Base-by-base conservation (phyloP, 2,329 filamentous ascomycete species). In the Botrytis aclada region DNA sequence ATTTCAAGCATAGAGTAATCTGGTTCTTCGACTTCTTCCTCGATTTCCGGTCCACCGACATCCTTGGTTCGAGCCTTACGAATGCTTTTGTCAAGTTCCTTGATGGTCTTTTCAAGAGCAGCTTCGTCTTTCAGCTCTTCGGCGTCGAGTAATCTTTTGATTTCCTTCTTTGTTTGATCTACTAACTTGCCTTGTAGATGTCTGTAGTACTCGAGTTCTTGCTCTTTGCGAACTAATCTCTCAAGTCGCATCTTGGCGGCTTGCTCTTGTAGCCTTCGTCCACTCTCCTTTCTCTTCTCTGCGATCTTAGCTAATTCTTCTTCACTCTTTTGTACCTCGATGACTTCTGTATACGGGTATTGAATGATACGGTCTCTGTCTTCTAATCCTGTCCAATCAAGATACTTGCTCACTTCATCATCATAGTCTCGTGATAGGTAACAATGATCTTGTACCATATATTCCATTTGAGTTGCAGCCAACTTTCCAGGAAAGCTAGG, bases 191-290 rank as follows among this genome's bases (percentile, higher is more conserved):
- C 82, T 79, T 97, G 94, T 6, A 99, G 84, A 74, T 94, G 89
- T 80, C 94, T 94, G 85, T 95, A 98, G 82, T 97, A 98, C 77
- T 97, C 95, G 1, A 98, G 84, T 81, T 98, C 95, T 80, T 97
- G 90, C 83, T 99, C 96, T 82, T 99, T 99, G 80, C 93, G 93
- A 81, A 98, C 93, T 64, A 99, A 86, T 79, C 97, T 97, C 76
- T 99, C 96, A 0, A 99, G 85, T 12, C 96, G 91, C 94, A 98
- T 97, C 83, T 97, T 98, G 16, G 95, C 95, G 0, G 96, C 96
- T 82, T 99, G 96, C 79, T 98, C 94, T 82, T 99, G 96, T 39
- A 99, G 81, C 63, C 97, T 88, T 76, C 96, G 88, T 0, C 96
- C 96, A 77, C 94, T 96, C 83, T 99, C 96, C 81, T 97, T 97